These are phyloP conservation scores for Penicillium thymicola DNA, from an alignment of 2,329 filamentous ascomycete species.

Conservation along the genomic window DNA sequence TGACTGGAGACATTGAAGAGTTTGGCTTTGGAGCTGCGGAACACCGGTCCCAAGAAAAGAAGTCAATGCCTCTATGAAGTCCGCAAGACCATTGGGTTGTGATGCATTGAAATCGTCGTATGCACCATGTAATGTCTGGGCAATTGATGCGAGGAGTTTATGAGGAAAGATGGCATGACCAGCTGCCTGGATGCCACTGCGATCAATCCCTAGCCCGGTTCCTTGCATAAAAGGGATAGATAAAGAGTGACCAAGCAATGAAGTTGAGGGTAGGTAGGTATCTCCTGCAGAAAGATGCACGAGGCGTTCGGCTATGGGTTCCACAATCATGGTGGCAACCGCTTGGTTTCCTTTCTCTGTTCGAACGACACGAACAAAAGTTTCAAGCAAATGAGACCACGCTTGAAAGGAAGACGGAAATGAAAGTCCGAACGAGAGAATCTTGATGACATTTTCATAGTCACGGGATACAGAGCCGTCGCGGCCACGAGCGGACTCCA, in stretches of 20 bases:
- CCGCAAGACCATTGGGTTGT: slow-evolving; percentile 40
- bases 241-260: slow-evolving; percentile 34
- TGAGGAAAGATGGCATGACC: slow-evolving; percentile 36
- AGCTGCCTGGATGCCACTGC: slow-evolving; percentile 1
- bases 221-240: slow-evolving; percentile 31
- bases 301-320: slow-evolving; percentile 63
- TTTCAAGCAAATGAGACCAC: slow-evolving; percentile 55
- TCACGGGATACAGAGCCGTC: slow-evolving; percentile 59
- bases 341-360: slow-evolving; percentile 66
- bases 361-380: slow-evolving; percentile 55
- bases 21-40: slow-evolving; percentile 51
- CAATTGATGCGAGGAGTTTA: slow-evolving; percentile 61
- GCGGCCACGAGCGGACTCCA: slow-evolving; percentile 43
- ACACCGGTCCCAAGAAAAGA: slow-evolving; percentile 53
- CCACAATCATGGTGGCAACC: slow-evolving; percentile 64
- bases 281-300: slow-evolving; percentile 28
- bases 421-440: slow-evolving; percentile 60
- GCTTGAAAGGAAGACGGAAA: slow-evolving; percentile 28
- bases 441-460: slow-evolving; percentile 65
- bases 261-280: slow-evolving; percentile 36
- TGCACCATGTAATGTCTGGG: slow-evolving; percentile 50
- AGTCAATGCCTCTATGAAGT: slow-evolving; percentile 55
- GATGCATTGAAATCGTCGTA: slow-evolving; percentile 51
- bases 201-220: slow-evolving; percentile 5
- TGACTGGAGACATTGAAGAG: slow-evolving; percentile 59